Percentiles rank a stretch among this genome's conserved stretches.
phyloP scores from a whole-genome alignment of 1,139 yeast species.

The Magnusiomyces suaveolens region DNA sequence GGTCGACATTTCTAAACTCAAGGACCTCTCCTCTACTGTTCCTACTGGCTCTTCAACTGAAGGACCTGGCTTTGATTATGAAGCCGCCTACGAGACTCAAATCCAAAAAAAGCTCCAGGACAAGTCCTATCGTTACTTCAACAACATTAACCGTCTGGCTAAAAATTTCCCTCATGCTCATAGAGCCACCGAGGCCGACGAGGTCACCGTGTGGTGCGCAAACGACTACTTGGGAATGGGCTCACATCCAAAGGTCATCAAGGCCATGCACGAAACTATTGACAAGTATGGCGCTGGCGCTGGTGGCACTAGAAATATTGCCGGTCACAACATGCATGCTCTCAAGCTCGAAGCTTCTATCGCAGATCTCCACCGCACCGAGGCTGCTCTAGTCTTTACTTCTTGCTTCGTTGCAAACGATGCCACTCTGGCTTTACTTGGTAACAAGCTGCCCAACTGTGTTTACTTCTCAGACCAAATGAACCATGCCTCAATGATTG shows the following conservation, averaged over 20 bases:
- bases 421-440: conserved; percentile 85
- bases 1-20: conserved; percentile 7
- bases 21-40: conserved; percentile 16
- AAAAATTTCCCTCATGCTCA: conserved; percentile 91
- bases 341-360: conserved; percentile 74
- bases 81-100: conserved; percentile 52
- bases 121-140: conserved; percentile 89
- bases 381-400: conserved; percentile 87
- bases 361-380: conserved; percentile 89
- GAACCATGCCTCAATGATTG: conserved; percentile 97
- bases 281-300: conserved; percentile 96
- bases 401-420: conserved; percentile 97
- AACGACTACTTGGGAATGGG: conserved; percentile 97
- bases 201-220: conserved; percentile 97
- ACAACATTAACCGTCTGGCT: conserved; percentile 93
- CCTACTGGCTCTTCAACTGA: conserved; percentile 15
- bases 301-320: conserved; percentile 97
- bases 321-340: conserved; percentile 91
- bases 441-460: conserved; percentile 79
- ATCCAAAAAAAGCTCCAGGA: conserved; percentile 68
- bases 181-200: conserved; percentile 57
- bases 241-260: conserved; percentile 58
- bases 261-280: conserved; percentile 69
- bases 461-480: conserved; percentile 87
- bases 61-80: conserved; percentile 48